Conservation (phyloP, 352 stramenopile genomes). For the Phytophthora pseudosyringae region DNA sequence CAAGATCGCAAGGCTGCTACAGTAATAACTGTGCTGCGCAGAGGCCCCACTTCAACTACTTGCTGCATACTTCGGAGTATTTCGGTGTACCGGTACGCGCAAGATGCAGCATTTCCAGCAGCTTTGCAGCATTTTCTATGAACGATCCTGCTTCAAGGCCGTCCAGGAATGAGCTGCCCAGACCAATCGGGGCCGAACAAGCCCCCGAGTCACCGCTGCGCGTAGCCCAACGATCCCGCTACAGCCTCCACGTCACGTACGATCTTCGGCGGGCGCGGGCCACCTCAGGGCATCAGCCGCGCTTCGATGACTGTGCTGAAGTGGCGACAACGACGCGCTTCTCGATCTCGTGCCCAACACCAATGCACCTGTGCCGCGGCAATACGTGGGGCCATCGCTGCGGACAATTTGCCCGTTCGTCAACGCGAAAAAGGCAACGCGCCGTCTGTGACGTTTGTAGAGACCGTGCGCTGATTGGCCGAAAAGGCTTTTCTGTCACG, state of each 20-base stretch:
- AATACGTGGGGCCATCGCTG: no score
- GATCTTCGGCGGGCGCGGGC: background rate
- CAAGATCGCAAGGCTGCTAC: no score
- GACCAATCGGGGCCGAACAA: constrained; percentile 2
- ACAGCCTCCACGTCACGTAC: background rate
- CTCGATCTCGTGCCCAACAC: no score
- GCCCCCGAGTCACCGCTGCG: background rate
- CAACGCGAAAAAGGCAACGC: background rate
- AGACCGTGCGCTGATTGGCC: background rate
- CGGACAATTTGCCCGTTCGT: background rate
- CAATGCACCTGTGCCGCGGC: no score
- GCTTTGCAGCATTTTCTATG: constrained; percentile 9
- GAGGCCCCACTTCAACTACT: no score
- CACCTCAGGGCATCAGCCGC: background rate
- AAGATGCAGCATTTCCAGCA: no score
- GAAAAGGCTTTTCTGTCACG: constrained; percentile 1
- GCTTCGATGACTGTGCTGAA: background rate
- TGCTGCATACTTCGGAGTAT: no score
- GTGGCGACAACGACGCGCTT: no score
- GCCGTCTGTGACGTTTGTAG: constrained; percentile 1
- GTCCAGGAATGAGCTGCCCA: background rate
- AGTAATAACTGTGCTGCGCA: no score
- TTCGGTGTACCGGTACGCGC: no score
- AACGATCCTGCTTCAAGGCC: constrained; percentile 10
- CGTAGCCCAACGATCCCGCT: background rate